Evolutionary conservation across 1,284 basidiomycete genomes (phyloP).

Genomic region (Golubevia sp.): DNA sequence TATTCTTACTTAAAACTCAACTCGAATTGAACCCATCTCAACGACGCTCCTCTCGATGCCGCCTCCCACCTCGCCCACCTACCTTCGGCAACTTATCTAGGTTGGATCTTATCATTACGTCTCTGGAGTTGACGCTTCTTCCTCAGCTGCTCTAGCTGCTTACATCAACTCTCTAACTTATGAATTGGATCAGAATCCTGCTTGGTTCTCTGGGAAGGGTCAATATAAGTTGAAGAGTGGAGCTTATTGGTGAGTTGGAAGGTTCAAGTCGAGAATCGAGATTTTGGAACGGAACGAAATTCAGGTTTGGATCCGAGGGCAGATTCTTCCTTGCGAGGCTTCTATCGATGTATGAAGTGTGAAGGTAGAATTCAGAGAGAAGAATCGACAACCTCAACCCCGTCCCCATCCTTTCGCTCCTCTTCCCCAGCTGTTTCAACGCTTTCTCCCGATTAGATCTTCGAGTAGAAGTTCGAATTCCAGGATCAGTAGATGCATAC

Average conservation of each 20-base stretch:
- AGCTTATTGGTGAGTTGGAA: constrained; percentile 33
- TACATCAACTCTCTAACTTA: constrained; percentile 60
- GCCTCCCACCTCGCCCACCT: neutral
- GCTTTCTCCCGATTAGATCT: constrained; percentile 58
- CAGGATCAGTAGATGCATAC: constrained; percentile 57
- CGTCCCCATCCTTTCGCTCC: neutral
- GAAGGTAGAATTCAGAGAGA: too few species aligned
- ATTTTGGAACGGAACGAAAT: neutral
- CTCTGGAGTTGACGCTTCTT: constrained; percentile 59
- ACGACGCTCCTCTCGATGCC: neutral
- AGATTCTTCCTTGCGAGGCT: too few species aligned
- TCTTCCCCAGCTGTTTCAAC: constrained; percentile 43
- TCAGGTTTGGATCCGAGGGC: neutral
- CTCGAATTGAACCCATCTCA: too few species aligned
- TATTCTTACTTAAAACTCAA: too few species aligned
- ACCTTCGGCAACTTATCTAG: neutral
- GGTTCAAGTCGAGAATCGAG: too few species aligned
- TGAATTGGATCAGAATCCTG: constrained; percentile 52
- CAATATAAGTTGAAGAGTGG: constrained; percentile 56
- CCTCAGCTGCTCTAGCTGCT: constrained; percentile 58
- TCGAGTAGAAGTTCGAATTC: constrained; percentile 58
- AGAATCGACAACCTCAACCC: too few species aligned
- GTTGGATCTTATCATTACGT: constrained; percentile 8
- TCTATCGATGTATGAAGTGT: too few species aligned
- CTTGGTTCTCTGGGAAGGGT: constrained; percentile 51